Evolutionary conservation across 2,329 filamentous ascomycete species (phyloP).

Genomic region (Cladosporium sp.): DNA sequence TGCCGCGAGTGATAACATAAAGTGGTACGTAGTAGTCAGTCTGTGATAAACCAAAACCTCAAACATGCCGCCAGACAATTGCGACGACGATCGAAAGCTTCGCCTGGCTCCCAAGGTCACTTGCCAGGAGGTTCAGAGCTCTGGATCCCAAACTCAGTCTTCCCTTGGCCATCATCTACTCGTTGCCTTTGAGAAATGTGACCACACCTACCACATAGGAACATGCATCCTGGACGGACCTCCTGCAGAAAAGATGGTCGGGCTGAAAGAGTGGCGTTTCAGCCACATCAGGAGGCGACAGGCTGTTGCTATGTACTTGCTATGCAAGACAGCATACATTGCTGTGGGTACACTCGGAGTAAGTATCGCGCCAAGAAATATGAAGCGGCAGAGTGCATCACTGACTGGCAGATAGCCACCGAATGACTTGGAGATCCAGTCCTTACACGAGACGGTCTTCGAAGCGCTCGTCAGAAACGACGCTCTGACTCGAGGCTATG

Average conservation of each 20-base stretch:
- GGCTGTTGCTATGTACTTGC: background rate
- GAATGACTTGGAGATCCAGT: background rate
- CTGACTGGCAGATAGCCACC: background rate
- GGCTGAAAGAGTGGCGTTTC: background rate
- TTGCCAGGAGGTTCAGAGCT: too few relatives aligned
- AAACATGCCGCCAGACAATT: too few relatives aligned
- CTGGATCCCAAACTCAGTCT: too few relatives aligned
- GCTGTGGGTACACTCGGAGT: slow-evolving; percentile 1
- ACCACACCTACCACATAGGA: background rate
- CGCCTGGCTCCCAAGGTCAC: too few relatives aligned
- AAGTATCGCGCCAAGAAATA: background rate
- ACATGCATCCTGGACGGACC: background rate
- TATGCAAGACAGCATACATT: slow-evolving; percentile 3
- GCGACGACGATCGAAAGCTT: too few relatives aligned
- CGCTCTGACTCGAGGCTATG: background rate
- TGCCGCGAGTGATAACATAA: too few relatives aligned
- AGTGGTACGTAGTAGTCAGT: too few relatives aligned
- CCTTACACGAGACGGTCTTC: background rate
- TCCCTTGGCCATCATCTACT: background rate
- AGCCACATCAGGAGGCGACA: background rate
- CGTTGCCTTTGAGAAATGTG: background rate
- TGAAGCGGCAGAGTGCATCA: background rate
- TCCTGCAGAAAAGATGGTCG: background rate
- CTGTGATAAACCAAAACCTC: too few relatives aligned
- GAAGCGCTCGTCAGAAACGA: background rate